phyloP scores from a whole-genome alignment of 306 rosid genomes.

The Cyclanthera cordifolia region DNA sequence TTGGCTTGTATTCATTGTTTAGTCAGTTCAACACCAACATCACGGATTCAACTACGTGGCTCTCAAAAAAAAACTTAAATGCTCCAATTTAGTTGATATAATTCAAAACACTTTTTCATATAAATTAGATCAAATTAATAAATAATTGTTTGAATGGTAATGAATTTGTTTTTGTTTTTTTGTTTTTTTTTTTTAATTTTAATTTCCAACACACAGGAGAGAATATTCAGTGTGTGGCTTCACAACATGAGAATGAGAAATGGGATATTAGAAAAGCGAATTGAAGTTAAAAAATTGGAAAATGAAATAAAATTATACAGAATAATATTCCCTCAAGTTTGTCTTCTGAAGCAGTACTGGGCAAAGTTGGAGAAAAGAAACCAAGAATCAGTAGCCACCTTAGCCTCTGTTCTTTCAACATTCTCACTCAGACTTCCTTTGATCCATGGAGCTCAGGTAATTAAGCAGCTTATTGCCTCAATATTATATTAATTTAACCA shows the following conservation, averaged over 20 bases:
- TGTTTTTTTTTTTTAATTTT: not conserved
- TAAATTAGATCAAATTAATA: too few relatives aligned
- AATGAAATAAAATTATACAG: slow-evolving; percentile 33
- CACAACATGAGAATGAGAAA: slow-evolving; percentile 34
- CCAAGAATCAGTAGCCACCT: slow-evolving; percentile 40
- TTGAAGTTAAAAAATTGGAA: slow-evolving; percentile 31
- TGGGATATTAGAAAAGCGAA: slow-evolving; percentile 28
- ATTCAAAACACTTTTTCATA: too few relatives aligned
- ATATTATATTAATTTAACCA: too few relatives aligned
- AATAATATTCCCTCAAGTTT: slow-evolving; percentile 40
- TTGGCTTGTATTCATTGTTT: too few relatives aligned
- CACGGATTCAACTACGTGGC: too few relatives aligned
- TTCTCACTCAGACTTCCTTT: slow-evolving; percentile 38
- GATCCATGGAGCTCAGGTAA: slow-evolving; percentile 37
- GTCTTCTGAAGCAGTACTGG: slow-evolving; percentile 47
- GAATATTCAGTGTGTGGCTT: slow-evolving; percentile 45
- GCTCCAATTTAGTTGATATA: too few relatives aligned
- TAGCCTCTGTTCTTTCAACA: slow-evolving; percentile 38
- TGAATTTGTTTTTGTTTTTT: too few relatives aligned
- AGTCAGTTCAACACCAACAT: too few relatives aligned
- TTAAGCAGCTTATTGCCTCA: too few relatives aligned
- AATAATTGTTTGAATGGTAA: too few relatives aligned
- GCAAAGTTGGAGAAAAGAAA: slow-evolving; percentile 44
- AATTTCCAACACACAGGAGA: slow-evolving; percentile 29
- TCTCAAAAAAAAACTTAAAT: too few relatives aligned